Evolutionary conservation across 768 basidiomycete genomes (phyloP).

Genomic region (Lactarius vividus): DNA sequence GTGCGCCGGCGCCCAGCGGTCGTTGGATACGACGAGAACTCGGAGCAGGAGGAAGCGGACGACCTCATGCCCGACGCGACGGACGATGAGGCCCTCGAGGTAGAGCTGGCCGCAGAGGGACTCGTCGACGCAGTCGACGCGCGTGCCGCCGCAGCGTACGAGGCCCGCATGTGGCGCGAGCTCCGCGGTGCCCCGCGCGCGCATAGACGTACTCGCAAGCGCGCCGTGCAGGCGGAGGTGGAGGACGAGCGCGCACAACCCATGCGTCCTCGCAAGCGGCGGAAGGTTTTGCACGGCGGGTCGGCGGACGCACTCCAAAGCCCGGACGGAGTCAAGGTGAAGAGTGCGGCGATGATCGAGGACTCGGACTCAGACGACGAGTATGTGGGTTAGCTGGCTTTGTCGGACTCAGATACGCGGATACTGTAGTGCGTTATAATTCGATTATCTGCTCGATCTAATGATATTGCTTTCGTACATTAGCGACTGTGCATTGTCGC

Average conservation of each 20-base stretch:
- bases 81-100: constrained; percentile 39
- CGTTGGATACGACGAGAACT: constrained; percentile 9
- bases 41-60: not conserved
- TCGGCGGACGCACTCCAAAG: not conserved
- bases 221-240: not conserved
- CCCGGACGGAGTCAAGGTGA: constrained; percentile 20
- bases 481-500: not conserved
- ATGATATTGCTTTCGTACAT: not conserved
- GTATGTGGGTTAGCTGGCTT: not conserved
- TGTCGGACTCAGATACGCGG: not conserved
- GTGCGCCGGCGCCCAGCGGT: constrained; percentile 18
- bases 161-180: constrained; percentile 43
- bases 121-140: constrained; percentile 41
- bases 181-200: not conserved
- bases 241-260: not conserved
- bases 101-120: constrained; percentile 45
- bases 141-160: constrained; percentile 35
- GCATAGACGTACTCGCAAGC: not conserved
- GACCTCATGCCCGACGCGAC: constrained; percentile 34
- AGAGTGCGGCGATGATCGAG: constrained; percentile 24
- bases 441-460: not conserved
- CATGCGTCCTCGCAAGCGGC: constrained; percentile 9
- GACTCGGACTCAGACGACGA: constrained; percentile 17
- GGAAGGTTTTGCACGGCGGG: not conserved
- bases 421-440: constrained; percentile 1